Evolutionary conservation across 208 protist genomes (phyloP).

Genomic region (Trypanosoma melophagium): DNA sequence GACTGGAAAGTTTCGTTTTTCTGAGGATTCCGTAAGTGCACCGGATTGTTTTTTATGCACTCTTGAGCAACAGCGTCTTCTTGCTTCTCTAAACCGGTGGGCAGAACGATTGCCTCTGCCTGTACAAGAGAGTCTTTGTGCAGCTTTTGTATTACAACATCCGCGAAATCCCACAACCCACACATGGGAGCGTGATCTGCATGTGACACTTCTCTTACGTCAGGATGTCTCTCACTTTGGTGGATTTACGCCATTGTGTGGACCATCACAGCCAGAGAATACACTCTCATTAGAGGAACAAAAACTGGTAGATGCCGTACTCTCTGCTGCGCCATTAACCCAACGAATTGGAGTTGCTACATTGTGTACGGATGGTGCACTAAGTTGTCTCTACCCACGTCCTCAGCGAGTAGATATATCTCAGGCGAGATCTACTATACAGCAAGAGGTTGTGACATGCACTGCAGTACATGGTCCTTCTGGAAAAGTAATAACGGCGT

Average conservation of each 20-base stretch:
- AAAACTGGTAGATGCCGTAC: constrained; percentile 63
- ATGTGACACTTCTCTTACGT: constrained; percentile 50
- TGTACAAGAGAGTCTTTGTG: constrained; percentile 37
- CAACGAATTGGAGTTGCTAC: constrained; percentile 44
- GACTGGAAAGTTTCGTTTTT: constrained; percentile 32
- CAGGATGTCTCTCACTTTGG: constrained; percentile 41
- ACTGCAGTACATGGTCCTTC: constrained; percentile 16
- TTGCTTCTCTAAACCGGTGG: constrained; percentile 53
- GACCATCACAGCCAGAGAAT: constrained; percentile 50
- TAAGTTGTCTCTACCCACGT: constrained; percentile 22
- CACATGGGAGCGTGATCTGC: constrained; percentile 35
- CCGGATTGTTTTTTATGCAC: constrained; percentile 58
- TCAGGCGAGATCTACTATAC: background rate
- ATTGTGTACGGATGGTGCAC: constrained; percentile 29
- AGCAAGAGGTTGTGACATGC: constrained; percentile 15
- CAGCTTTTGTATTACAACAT: constrained; percentile 59
- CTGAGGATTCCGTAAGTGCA: background rate
- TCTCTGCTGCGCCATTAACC: constrained; percentile 52
- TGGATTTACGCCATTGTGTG: constrained; percentile 61
- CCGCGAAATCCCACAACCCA: background rate
- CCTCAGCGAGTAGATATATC: constrained; percentile 8
- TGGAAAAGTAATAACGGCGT: constrained; percentile 4
- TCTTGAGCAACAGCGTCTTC: constrained; percentile 77
- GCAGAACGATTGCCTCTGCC: constrained; percentile 40
- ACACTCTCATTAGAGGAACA: constrained; percentile 67